Percentiles rank a stretch among this genome's conserved stretches.
phyloP scores from a whole-genome alignment of 495 filamentous ascomycete species.

The Penicillium desertorum region DNA sequence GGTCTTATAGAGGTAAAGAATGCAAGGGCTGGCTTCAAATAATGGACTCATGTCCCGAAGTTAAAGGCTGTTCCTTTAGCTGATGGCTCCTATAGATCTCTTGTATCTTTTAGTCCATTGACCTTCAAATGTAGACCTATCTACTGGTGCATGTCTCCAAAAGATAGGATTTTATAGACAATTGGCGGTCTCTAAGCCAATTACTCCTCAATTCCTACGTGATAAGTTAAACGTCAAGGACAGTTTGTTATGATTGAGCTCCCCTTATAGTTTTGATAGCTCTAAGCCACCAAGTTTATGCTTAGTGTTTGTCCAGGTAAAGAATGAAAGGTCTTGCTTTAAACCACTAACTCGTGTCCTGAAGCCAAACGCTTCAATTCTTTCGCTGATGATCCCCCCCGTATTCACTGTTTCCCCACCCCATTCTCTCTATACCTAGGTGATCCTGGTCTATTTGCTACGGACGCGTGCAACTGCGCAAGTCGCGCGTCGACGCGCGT shows the following conservation, averaged over 20 bases:
- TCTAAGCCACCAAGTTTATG: neutral
- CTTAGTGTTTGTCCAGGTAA: neutral
- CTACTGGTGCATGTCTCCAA: neutral
- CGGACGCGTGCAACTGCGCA: neutral
- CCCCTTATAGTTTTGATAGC: neutral
- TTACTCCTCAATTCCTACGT: neutral
- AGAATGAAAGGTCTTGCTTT: neutral
- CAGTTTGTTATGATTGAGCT: neutral
- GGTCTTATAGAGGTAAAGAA: too few relatives aligned
- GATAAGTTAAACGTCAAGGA: neutral
- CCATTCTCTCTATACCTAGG: neutral
- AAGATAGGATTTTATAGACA: neutral
- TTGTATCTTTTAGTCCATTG: too few relatives aligned
- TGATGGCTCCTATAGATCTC: too few relatives aligned
- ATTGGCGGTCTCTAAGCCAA: neutral
- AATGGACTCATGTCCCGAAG: too few relatives aligned
- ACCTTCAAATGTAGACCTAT: neutral
- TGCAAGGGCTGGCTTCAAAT: too few relatives aligned
- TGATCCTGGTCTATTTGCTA: too few relatives aligned
- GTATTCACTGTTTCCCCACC: neutral
- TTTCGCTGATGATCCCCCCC: neutral
- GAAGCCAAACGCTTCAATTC: neutral
- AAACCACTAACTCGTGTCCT: neutral
- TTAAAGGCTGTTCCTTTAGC: too few relatives aligned
- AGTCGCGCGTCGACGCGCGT: too few relatives aligned